Evolutionary conservation across 192 early-diverging fungal genomes (phyloP).

Genomic region (Dispira parvispora): DNA sequence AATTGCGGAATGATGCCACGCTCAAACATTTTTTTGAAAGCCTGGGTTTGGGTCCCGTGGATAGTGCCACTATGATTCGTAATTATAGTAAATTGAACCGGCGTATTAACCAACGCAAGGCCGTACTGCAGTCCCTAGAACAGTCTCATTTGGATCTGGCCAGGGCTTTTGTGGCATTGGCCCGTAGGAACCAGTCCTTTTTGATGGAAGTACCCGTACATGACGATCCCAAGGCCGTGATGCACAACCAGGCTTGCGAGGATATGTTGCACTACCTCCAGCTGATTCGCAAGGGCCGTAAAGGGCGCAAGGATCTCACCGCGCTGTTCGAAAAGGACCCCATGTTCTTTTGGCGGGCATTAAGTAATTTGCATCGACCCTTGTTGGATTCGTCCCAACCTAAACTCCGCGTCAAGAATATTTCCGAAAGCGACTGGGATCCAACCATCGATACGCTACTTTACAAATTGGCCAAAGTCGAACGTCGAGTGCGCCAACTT

Average conservation of each 20-base stretch:
- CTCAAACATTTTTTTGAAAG: slow-evolving; percentile 33
- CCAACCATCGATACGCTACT: slow-evolving; percentile 7
- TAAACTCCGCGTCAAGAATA: slow-evolving; percentile 1
- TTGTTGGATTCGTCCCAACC: not conserved
- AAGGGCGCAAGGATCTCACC: not conserved
- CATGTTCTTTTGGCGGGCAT: not conserved
- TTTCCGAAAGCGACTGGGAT: slow-evolving; percentile 4
- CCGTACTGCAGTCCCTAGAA: slow-evolving; percentile 24
- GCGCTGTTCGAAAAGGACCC: not conserved
- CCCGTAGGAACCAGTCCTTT: not conserved
- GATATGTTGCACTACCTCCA: not conserved
- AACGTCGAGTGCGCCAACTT: slow-evolving; percentile 2
- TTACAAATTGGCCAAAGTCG: not conserved
- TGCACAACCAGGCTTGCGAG: not conserved
- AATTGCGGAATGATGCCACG: slow-evolving; percentile 29
- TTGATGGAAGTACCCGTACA: not conserved
- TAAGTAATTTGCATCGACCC: not conserved
- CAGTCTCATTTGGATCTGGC: slow-evolving; percentile 30
- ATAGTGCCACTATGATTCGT: slow-evolving; percentile 31
- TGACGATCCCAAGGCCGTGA: not conserved
- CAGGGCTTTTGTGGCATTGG: not conserved
- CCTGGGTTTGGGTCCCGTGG: slow-evolving; percentile 34
- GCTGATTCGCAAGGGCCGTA: not conserved
- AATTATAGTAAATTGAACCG: slow-evolving; percentile 27
- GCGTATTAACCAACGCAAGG: slow-evolving; percentile 24